Base-by-base conservation (phyloP, 139 green algal species). In the Chloropicon primus region DNA sequence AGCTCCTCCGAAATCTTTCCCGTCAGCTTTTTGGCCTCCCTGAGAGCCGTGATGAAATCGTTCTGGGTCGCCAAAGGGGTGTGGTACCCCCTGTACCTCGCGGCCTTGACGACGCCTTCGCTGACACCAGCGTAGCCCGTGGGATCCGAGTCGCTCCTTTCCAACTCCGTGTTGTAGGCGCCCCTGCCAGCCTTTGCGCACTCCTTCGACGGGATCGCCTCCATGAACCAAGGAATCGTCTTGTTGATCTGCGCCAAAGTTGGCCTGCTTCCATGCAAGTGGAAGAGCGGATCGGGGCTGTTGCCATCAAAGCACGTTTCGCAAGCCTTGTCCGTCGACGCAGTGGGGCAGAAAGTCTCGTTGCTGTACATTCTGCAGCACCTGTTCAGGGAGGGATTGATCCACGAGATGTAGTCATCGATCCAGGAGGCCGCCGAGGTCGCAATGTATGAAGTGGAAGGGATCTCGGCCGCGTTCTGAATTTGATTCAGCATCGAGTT, bases 401-500 rank as follows among this genome's bases (percentile, higher is more conserved):
- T 80, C 93, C 93, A 97, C 2, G 88, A 84, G 22, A 97, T 80
- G 83, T 96, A 97, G 85, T 97, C 93, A 81, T 97, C 93, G 3
- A 97, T 72, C 93, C 93, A 97, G 22, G 88, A 93, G 26, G 92
- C 89, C n/a, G 92, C 87, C 10, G 92, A 85, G 24, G 86, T 77
- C 3, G 91, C 89, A 22, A 97, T 89, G 79, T 74, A 84, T 21
- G 82, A 84, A 22, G 74, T 25, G 78, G 72, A 74, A n/a, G 86
- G 85, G 1, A 54, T 74, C 5, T 76, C 54, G 1, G 88, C 79
- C 80, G 1, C 28, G 24, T 22, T 24, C 24, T 27, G 53, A 75
- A 93, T 90, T 88, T 89, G 74, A 77, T 91, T 93, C 22, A 93
- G 76, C 22, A 97, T 76, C 0, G 90, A 96, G 82, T 91, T 78